These are phyloP conservation scores for Gossypium herbaceum DNA, from an alignment of 345 rosid species.

Conservation along the genomic window DNA sequence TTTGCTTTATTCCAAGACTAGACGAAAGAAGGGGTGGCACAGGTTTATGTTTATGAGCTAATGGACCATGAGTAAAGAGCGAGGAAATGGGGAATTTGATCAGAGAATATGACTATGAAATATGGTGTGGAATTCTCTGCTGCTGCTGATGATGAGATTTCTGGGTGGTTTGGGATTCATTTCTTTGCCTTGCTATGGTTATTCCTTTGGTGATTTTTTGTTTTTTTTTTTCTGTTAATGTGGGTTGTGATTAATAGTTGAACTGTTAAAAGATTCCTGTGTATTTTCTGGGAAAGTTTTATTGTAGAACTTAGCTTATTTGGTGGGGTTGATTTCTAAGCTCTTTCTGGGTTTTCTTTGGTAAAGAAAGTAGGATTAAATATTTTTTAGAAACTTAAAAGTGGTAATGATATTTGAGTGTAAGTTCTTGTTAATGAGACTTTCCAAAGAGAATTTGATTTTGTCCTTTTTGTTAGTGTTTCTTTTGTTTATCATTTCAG, in stretches of 20 bases:
- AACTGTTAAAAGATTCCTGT: not conserved
- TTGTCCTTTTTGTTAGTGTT: not conserved
- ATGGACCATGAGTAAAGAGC: constrained; percentile 47
- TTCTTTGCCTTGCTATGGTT: constrained; percentile 7
- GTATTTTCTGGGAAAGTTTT: no score
- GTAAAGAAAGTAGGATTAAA: not conserved
- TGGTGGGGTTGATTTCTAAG: not conserved
- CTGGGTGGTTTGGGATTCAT: constrained; percentile 7
- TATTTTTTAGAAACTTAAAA: no score
- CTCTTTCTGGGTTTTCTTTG: not conserved
- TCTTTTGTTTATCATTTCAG: not conserved
- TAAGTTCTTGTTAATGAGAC: not conserved
- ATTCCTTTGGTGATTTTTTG: not conserved
- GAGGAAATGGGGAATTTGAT: constrained; percentile 68
- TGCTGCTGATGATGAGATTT: not conserved
- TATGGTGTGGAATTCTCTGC: constrained; percentile 51
- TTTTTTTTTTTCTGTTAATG: not conserved
- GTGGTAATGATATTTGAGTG: not conserved
- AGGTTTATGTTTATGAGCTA: constrained; percentile 72
- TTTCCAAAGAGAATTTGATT: not conserved
- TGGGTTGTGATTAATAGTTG: not conserved
- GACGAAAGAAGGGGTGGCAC: constrained; percentile 76
- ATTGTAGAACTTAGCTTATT: no score
- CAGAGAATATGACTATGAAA: constrained; percentile 59
- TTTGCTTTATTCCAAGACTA: constrained; percentile 77